phyloP scores from a whole-genome alignment of 2,329 filamentous ascomycete species.

The Coniochaeta sp. region DNA sequence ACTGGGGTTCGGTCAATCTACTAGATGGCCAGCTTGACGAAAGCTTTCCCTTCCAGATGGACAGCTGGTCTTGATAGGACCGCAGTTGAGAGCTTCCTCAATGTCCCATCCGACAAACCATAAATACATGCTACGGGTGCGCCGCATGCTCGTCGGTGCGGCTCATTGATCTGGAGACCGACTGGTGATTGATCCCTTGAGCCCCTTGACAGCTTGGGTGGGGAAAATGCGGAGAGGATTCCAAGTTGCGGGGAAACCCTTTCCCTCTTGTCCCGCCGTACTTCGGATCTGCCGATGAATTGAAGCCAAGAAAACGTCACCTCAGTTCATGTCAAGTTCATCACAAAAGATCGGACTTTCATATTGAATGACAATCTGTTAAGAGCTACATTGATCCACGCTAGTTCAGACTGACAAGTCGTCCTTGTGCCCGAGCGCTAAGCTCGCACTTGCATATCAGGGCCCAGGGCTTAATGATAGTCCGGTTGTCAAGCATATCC shows the following conservation, averaged over 20 bases:
- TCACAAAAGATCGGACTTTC: background rate
- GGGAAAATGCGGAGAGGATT: background rate
- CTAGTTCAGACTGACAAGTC: background rate
- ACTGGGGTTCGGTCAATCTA: background rate
- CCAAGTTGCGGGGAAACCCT: constrained; percentile 1
- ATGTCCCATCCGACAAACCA: background rate
- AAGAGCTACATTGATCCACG: background rate
- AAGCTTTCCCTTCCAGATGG: background rate
- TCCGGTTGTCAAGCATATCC: background rate
- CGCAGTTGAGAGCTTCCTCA: background rate
- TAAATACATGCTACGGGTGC: no score
- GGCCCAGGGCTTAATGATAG: background rate
- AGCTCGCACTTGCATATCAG: background rate
- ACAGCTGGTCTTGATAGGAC: background rate
- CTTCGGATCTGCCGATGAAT: background rate
- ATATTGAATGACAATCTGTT: background rate
- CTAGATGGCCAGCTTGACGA: background rate
- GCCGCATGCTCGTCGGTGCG: background rate
- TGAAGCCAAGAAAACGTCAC: background rate
- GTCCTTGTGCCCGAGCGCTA: background rate
- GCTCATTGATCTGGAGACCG: background rate
- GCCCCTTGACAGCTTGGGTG: background rate
- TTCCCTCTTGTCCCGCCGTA: background rate
- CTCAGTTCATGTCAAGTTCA: background rate
- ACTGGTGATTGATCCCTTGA: background rate